phyloP scores from a whole-genome alignment of 495 filamentous ascomycete species.

The Cercophora samala region DNA sequence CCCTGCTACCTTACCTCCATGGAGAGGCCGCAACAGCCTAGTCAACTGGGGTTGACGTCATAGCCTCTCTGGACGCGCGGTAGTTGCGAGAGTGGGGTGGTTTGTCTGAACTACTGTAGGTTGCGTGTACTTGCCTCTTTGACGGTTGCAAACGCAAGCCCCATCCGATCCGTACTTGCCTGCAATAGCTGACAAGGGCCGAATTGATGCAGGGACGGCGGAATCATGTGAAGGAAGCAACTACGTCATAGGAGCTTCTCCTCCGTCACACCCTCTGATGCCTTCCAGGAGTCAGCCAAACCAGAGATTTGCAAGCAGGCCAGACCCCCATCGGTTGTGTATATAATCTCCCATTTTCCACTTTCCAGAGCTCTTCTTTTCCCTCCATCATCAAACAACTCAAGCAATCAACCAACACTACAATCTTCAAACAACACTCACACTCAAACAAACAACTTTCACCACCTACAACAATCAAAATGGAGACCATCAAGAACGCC shows the following conservation, averaged over 20 bases:
- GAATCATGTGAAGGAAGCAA: slow-evolving; percentile 1
- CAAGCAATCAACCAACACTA: slow-evolving; percentile 16
- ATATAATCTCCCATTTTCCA: slow-evolving; percentile 30
- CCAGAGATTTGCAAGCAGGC: slow-evolving; percentile 4
- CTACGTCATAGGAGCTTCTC: slow-evolving; percentile 5
- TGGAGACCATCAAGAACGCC: slow-evolving; percentile 59
- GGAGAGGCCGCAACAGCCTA: background rate
- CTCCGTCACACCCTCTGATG: slow-evolving; percentile 16
- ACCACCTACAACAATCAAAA: slow-evolving; percentile 41
- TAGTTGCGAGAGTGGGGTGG: background rate
- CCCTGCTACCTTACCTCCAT: too few species aligned
- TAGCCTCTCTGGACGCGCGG: background rate
- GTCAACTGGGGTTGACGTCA: slow-evolving; percentile 3
- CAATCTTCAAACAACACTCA: slow-evolving; percentile 29
- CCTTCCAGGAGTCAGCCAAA: background rate
- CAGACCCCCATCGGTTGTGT: slow-evolving; percentile 10
- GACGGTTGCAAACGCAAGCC: slow-evolving; percentile 2
- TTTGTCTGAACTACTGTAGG: background rate
- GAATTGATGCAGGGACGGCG: background rate
- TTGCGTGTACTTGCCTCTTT: background rate
- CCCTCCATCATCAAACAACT: slow-evolving; percentile 29
- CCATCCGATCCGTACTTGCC: slow-evolving; percentile 1
- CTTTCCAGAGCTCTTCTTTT: slow-evolving; percentile 5
- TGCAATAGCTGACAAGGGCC: background rate
- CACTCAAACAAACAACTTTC: slow-evolving; percentile 26